These are phyloP conservation scores for Podila minutissima DNA, from an alignment of 192 early-diverging fungal species.

Conservation along the genomic window DNA sequence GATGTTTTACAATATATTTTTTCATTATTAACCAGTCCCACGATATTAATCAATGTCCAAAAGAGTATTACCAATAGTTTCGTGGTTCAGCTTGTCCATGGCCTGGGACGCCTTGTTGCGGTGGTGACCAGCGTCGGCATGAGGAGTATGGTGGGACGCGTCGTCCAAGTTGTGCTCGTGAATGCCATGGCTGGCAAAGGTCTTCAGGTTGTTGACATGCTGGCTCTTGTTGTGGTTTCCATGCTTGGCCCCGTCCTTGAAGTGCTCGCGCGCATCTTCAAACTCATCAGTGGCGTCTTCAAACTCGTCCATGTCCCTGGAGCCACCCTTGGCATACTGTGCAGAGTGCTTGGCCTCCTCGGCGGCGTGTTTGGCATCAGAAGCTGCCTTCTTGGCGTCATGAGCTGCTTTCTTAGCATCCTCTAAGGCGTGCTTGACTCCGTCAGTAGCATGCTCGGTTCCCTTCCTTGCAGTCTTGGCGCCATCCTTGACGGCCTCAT, in stretches of 20 bases:
- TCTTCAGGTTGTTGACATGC: constrained; percentile 39
- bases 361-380: neutral
- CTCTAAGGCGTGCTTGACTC: neutral
- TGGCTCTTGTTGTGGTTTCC: constrained; percentile 1
- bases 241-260: constrained; percentile 2
- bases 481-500: neutral
- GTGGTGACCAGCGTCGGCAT: constrained; percentile 27
- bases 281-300: constrained; percentile 1
- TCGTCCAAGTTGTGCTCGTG: constrained; percentile 25
- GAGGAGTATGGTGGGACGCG: neutral
- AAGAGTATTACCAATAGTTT: constrained; percentile 26
- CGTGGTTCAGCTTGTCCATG: constrained; percentile 12
- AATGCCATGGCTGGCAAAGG: constrained; percentile 13
- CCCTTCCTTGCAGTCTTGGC: constrained; percentile 1
- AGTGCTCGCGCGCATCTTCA: constrained; percentile 6
- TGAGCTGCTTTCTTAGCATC: constrained; percentile 1
- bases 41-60: neutral
- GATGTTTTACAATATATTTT: neutral
- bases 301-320: neutral
- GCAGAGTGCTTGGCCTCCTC: constrained; percentile 10
- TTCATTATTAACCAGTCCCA: neutral
- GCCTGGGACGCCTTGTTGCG: constrained; percentile 16
- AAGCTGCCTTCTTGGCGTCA: neutral
- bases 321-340: neutral
- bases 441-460: neutral